phyloP scores from a whole-genome alignment of 768 basidiomycete genomes.

The Mycena crocata region DNA sequence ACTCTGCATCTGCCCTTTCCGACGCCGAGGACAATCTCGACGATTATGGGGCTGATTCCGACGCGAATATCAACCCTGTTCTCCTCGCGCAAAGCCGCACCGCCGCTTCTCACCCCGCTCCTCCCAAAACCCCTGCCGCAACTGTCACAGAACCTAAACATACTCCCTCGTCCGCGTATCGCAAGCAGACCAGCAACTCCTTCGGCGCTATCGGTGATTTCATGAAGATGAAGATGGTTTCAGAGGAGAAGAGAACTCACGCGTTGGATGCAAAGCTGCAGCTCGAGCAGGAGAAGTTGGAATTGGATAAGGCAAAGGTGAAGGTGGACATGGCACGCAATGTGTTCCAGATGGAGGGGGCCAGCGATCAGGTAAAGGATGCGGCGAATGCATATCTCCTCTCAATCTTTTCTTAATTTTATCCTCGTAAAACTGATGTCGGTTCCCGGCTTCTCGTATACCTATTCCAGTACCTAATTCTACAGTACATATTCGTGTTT shows the following conservation, averaged over 20 bases:
- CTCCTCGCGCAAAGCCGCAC: too few relatives aligned
- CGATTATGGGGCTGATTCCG: neutral
- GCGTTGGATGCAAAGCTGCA: neutral
- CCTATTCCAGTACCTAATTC: too few relatives aligned
- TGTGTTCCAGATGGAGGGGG: neutral
- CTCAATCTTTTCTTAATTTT: neutral
- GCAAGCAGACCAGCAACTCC: neutral
- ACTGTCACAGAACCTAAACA: slow-evolving; percentile 7
- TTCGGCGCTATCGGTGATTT: slow-evolving; percentile 4
- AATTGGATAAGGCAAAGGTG: slow-evolving; percentile 3
- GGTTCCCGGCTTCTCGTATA: too few relatives aligned
- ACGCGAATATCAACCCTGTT: neutral
- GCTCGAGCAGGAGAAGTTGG: neutral
- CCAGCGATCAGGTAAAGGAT: neutral
- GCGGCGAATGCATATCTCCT: neutral
- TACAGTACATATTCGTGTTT: too few relatives aligned
- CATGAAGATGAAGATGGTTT: slow-evolving; percentile 3
- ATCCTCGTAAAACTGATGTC: too few relatives aligned
- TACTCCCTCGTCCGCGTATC: neutral
- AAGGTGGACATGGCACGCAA: slow-evolving; percentile 10
- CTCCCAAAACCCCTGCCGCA: neutral
- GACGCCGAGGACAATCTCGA: neutral
- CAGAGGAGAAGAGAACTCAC: slow-evolving; percentile 6
- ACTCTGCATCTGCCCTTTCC: neutral
- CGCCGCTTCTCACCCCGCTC: too few relatives aligned